These are phyloP conservation scores for Fonsecaea multimorphosa DNA, from an alignment of 2,329 filamentous ascomycete species.

Conservation along the genomic window DNA sequence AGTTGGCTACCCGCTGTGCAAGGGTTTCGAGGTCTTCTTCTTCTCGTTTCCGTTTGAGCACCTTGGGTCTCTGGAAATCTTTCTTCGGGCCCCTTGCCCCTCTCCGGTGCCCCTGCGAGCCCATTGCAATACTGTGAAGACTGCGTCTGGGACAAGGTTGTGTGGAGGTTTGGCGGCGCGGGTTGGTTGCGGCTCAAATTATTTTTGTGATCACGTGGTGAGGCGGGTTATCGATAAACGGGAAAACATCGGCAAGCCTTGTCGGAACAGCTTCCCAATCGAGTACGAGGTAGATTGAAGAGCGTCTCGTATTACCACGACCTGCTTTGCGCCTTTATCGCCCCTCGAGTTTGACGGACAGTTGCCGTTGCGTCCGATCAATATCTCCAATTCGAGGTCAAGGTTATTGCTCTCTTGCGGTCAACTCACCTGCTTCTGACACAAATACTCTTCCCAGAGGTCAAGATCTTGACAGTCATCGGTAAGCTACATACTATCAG, in stretches of 20 bases:
- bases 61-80: constrained; percentile 34
- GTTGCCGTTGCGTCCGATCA: background rate
- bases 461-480: constrained; percentile 20
- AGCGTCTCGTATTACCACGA: background rate
- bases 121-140: constrained; percentile 18
- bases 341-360: background rate
- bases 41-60: constrained; percentile 55
- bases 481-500: constrained; percentile 39
- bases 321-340: background rate
- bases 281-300: too few relatives aligned
- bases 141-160: background rate
- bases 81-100: constrained; percentile 11
- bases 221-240: constrained; percentile 23
- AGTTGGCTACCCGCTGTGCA: constrained; percentile 51
- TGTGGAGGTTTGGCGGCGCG: background rate
- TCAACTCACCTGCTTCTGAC: background rate
- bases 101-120: constrained; percentile 24
- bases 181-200: constrained; percentile 8
- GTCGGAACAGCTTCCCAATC: constrained; percentile 8
- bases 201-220: constrained; percentile 11
- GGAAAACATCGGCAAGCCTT: constrained; percentile 11
- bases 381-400: background rate
- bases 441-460: background rate
- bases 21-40: constrained; percentile 53
- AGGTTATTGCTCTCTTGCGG: background rate